Evolutionary conservation across 2,329 filamentous ascomycete genomes (phyloP).

Genomic region (Plenodomus biglobosus): DNA sequence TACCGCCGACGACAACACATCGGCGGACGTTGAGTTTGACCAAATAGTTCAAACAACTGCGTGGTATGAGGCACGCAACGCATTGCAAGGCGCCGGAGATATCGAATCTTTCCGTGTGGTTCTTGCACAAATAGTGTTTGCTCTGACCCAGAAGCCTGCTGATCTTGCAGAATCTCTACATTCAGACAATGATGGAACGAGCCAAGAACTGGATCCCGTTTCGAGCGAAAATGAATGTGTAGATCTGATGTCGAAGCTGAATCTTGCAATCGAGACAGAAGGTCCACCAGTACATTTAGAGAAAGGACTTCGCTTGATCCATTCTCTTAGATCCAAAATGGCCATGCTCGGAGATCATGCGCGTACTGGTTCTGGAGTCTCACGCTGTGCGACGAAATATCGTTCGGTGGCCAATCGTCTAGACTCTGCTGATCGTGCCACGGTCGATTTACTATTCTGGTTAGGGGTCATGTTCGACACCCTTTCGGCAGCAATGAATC

Average conservation of each 20-base stretch:
- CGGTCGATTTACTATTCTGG: constrained; percentile 60
- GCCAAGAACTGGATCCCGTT: not conserved
- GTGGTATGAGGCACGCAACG: constrained; percentile 48
- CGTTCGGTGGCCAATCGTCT: constrained; percentile 22
- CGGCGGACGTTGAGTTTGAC: constrained; percentile 32
- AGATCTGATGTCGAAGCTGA: constrained; percentile 35
- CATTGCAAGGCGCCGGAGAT: constrained; percentile 42
- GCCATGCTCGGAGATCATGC: constrained; percentile 20
- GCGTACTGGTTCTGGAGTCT: constrained; percentile 7
- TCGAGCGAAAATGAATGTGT: constrained; percentile 27
- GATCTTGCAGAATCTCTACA: constrained; percentile 14
- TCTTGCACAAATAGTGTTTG: constrained; percentile 51
- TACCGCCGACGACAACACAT: constrained; percentile 1
- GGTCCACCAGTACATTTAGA: constrained; percentile 46
- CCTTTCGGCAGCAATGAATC: constrained; percentile 57
- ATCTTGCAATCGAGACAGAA: constrained; percentile 39
- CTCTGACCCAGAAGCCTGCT: constrained; percentile 48
- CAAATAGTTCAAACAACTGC: constrained; percentile 43
- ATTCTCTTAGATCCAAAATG: constrained; percentile 38
- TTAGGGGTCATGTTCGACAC: constrained; percentile 63
- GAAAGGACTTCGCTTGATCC: constrained; percentile 46
- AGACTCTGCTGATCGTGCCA: constrained; percentile 46
- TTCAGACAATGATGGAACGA: not conserved
- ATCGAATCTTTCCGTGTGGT: constrained; percentile 52
- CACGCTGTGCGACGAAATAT: constrained; percentile 15